These are phyloP conservation scores for Santalum album DNA, from an alignment of 164 flowering plant genomes.

Conservation along the genomic window DNA sequence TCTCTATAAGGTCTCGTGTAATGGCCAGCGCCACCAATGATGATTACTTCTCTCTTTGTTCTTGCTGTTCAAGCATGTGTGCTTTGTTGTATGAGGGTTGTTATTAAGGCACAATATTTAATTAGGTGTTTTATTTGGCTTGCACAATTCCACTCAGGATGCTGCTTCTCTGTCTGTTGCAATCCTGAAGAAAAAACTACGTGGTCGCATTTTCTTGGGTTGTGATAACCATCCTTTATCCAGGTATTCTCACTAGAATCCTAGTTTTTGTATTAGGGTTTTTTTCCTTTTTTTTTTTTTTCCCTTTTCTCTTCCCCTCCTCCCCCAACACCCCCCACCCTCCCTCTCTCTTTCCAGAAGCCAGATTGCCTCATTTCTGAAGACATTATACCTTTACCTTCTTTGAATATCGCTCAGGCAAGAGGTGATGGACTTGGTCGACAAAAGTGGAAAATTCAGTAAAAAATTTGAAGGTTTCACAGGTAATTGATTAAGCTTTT, in stretches of 20 bases:
- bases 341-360: not conserved
- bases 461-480: slow-evolving; percentile 61
- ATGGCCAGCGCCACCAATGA: too few relatives aligned
- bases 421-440: slow-evolving; percentile 75
- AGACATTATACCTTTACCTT: not conserved
- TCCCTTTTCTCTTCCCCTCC: too few relatives aligned
- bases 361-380: not conserved
- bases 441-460: slow-evolving; percentile 60
- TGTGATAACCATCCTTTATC: slow-evolving; percentile 94
- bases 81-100: not conserved
- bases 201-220: slow-evolving; percentile 69
- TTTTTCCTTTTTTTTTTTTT: not conserved
- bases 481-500: slow-evolving; percentile 21
- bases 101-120: not conserved
- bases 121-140: not conserved
- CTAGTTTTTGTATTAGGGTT: not conserved
- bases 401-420: slow-evolving; percentile 47
- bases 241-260: slow-evolving; percentile 33
- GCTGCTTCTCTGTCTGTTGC: slow-evolving; percentile 85
- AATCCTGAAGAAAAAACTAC: slow-evolving; percentile 64
- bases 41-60: too few relatives aligned
- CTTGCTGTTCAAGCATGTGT: too few relatives aligned
- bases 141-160: slow-evolving; percentile 41
- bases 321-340: too few relatives aligned
- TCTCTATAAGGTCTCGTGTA: too few relatives aligned